Conservation (phyloP, 805 yeast species). For the Wickerhamomyces hampshirensis region DNA sequence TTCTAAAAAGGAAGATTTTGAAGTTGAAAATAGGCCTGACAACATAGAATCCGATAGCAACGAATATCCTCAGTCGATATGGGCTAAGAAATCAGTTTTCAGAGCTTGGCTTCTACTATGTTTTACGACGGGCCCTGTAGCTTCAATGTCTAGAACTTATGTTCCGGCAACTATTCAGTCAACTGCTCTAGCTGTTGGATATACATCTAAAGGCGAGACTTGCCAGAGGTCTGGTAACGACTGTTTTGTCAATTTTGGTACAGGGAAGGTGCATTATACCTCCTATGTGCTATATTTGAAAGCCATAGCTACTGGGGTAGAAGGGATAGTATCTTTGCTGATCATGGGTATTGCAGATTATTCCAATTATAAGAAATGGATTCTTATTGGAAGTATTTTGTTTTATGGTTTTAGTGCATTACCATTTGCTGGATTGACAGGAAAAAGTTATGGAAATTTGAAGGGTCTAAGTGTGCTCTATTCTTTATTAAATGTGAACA, state of each 20-base stretch:
- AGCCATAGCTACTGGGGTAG: constrained; percentile 35
- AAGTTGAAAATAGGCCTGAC: no score
- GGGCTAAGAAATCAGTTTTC: constrained; percentile 2
- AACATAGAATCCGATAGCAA: no score
- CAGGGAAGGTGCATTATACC: constrained; percentile 29
- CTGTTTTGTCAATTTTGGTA: constrained; percentile 34
- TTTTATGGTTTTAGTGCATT: constrained; percentile 31
- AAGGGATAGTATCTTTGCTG: constrained; percentile 31
- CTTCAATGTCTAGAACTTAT: constrained; percentile 36
- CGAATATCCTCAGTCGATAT: no score
- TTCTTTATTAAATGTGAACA: constrained; percentile 26
- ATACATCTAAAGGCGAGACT: constrained; percentile 19
- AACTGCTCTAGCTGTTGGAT: constrained; percentile 29
- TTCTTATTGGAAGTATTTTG: constrained; percentile 28
- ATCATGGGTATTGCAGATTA: constrained; percentile 39
- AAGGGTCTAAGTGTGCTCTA: constrained; percentile 28
- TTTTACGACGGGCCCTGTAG: constrained; percentile 38
- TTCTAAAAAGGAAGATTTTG: no score
- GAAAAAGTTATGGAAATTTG: constrained; percentile 19
- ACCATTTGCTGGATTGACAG: constrained; percentile 32
- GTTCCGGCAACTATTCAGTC: constrained; percentile 38
- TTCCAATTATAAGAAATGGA: constrained; percentile 31
- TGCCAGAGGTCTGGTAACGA: constrained; percentile 32
- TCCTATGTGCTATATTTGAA: constrained; percentile 34
- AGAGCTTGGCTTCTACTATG: constrained; percentile 35